phyloP scores from a whole-genome alignment of 1,139 yeast genomes.

The Hanseniaspora uvarum region DNA sequence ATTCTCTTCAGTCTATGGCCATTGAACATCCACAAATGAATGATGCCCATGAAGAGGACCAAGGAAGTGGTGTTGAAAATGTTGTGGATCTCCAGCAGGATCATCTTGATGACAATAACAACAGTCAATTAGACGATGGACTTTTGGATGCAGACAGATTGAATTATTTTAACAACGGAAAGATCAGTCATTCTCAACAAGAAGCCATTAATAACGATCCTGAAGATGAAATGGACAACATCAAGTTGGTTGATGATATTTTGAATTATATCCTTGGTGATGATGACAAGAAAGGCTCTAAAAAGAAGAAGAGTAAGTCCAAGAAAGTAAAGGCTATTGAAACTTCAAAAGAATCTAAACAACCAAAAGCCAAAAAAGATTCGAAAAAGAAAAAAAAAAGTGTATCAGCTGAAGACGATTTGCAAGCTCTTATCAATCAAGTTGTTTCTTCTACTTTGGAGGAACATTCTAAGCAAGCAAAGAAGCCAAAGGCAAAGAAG shows the following conservation, averaged over 20 bases:
- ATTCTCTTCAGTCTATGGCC: slow-evolving; percentile 8
- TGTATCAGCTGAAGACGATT: slow-evolving; percentile 5
- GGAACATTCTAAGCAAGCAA: slow-evolving; percentile 10
- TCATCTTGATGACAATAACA: background rate
- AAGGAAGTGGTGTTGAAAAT: background rate
- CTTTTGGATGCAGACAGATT: background rate
- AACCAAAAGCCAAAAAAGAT: slow-evolving; percentile 1
- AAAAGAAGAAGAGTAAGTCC: background rate
- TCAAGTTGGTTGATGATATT: slow-evolving; percentile 14
- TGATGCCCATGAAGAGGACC: background rate
- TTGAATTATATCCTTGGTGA: slow-evolving; percentile 5
- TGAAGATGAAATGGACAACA: slow-evolving; percentile 7
- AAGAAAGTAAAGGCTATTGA: background rate
- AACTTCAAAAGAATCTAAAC: background rate
- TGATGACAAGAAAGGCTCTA: slow-evolving; percentile 1
- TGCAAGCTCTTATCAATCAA: slow-evolving; percentile 16
- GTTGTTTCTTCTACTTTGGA: slow-evolving; percentile 15
- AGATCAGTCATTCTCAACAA: background rate
- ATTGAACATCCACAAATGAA: background rate
- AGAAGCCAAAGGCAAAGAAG: background rate
- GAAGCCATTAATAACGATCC: background rate
- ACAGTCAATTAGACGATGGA: background rate
- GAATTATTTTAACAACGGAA: background rate
- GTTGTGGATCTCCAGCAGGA: background rate
- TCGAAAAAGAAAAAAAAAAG: slow-evolving; percentile 3